These are phyloP conservation scores for Magnusiomyces fungicola DNA, from an alignment of 1,139 yeast species.

Conservation along the genomic window DNA sequence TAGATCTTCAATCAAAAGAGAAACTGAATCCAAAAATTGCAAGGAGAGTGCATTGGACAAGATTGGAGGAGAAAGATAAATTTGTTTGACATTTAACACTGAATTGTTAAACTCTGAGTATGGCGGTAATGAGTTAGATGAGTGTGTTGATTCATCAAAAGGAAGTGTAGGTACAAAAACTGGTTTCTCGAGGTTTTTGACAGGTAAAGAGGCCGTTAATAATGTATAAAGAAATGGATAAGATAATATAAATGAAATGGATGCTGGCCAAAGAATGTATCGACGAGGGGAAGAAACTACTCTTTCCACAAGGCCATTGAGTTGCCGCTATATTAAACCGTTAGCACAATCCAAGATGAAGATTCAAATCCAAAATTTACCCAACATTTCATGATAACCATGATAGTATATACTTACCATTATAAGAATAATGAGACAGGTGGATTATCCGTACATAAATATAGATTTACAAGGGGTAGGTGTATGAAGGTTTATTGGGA, in stretches of 20 bases:
- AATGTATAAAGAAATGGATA: conserved; percentile 42
- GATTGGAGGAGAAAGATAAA: conserved; percentile 30
- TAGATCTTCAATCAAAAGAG: conserved; percentile 14
- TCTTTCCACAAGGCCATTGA: conserved; percentile 12
- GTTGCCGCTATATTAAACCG: conserved; percentile 11
- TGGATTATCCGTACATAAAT: not conserved
- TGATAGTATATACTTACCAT: not conserved
- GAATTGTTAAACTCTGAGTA: conserved; percentile 8
- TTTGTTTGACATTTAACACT: conserved; percentile 29
- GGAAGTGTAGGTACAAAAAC: conserved; percentile 7
- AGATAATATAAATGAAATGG: conserved; percentile 44
- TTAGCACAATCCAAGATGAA: too few relatives aligned
- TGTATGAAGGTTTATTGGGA: too few relatives aligned
- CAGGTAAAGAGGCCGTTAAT: conserved; percentile 19
- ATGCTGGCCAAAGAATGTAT: conserved; percentile 45
- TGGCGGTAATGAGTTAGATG: not conserved
- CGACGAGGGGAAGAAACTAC: conserved; percentile 30
- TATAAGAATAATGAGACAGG: not conserved
- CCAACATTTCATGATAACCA: too few relatives aligned
- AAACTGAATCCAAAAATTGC: conserved; percentile 9
- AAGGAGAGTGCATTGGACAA: conserved; percentile 13
- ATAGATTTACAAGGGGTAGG: not conserved
- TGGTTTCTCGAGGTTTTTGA: conserved; percentile 7
- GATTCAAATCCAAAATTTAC: too few relatives aligned
- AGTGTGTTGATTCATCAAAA: conserved; percentile 7